Conservation (phyloP, 2,329 filamentous ascomycete species). For the Cordyceps fumosorosea region DNA sequence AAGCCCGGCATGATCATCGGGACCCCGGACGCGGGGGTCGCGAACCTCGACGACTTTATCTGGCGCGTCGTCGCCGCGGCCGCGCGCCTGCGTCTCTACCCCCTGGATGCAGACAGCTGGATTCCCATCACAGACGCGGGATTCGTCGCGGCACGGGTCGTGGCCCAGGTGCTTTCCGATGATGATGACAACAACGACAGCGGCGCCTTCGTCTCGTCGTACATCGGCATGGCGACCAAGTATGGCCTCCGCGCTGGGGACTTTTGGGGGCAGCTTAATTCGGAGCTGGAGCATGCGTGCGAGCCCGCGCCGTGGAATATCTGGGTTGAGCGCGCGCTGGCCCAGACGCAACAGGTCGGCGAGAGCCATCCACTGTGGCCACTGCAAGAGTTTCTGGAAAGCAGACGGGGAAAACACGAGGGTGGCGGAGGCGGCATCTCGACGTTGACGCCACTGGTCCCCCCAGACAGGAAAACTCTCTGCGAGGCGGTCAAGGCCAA, state of each 20-base stretch:
- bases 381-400: conserved; percentile 14
- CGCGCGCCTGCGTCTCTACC: conserved; percentile 13
- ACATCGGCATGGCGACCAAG: conserved; percentile 5
- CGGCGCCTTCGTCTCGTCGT: background rate
- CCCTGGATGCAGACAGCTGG: conserved; percentile 9
- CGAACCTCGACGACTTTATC: conserved; percentile 20
- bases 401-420: background rate
- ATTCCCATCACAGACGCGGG: conserved; percentile 13
- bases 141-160: conserved; percentile 14
- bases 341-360: conserved; percentile 10
- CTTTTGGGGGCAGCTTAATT: conserved; percentile 18
- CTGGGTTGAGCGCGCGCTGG: conserved; percentile 13
- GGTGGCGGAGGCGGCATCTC: background rate
- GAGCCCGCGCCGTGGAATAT: conserved; percentile 13
- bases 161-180: conserved; percentile 9
- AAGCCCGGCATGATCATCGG: conserved; percentile 21
- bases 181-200: background rate
- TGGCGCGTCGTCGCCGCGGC: conserved; percentile 14
- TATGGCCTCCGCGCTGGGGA: conserved; percentile 15
- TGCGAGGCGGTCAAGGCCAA: background rate
- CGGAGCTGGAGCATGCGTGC: conserved; percentile 13
- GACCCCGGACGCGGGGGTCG: conserved; percentile 14
- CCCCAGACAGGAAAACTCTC: background rate
- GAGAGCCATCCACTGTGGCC: conserved; percentile 21
- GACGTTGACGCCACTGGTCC: background rate